Evolutionary conservation across 225 moss, liverwort and hornwort genomes (phyloP).

Genomic region (Marchantia paleacea): DNA sequence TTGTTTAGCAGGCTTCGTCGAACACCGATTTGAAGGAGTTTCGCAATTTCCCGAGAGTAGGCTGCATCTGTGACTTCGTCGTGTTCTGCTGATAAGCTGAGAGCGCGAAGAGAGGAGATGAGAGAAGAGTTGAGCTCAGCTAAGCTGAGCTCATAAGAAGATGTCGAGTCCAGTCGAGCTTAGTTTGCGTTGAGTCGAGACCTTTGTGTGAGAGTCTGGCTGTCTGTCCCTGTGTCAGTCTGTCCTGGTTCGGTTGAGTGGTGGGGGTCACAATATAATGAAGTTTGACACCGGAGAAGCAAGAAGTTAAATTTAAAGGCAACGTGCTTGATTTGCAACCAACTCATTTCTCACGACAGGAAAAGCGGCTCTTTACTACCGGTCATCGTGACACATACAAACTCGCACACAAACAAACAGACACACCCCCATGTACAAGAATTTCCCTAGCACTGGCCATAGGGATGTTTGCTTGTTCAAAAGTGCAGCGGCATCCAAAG

Average conservation of each 20-base stretch:
- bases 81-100: too few relatives aligned
- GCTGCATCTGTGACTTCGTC: too few relatives aligned
- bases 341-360: constrained; percentile 18
- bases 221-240: neutral
- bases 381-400: constrained; percentile 11
- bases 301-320: constrained; percentile 6
- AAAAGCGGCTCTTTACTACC: neutral
- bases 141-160: too few relatives aligned
- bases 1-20: too few relatives aligned
- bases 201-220: neutral
- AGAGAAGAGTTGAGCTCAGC: neutral
- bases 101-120: too few relatives aligned
- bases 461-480: neutral
- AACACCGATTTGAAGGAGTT: too few relatives aligned
- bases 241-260: too few relatives aligned
- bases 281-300: neutral
- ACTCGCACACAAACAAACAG: neutral
- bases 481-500: neutral
- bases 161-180: too few relatives aligned
- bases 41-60: too few relatives aligned
- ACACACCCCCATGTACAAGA: too few relatives aligned
- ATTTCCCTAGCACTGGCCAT: neutral
- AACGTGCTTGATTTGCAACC: constrained; percentile 10
- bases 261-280: neutral
- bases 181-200: neutral